A percentile compares a stretch with the other conserved stretches of the same genome.
These are phyloP conservation scores for Gymnopilus dilepis DNA, from an alignment of 768 basidiomycete species.

Conservation along the genomic window DNA sequence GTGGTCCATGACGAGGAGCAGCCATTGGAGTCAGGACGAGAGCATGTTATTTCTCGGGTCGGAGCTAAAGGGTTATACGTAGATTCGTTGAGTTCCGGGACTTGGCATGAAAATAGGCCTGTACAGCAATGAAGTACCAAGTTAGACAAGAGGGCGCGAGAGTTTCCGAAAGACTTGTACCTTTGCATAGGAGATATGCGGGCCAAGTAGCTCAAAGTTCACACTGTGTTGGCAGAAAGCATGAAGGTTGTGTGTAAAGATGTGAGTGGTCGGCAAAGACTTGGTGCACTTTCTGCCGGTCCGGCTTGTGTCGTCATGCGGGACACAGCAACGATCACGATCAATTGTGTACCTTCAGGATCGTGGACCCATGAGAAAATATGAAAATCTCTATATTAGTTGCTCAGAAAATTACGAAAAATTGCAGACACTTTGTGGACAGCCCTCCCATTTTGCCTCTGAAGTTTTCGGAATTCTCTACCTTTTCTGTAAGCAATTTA, in stretches of 20 bases:
- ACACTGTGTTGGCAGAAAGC: background rate
- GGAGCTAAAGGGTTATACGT: background rate
- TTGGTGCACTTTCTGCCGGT: background rate
- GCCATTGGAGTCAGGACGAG: background rate
- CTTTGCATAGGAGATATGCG: slow-evolving; percentile 2
- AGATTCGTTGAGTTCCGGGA: background rate
- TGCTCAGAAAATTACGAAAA: background rate
- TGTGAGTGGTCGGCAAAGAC: background rate
- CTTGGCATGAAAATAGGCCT: background rate
- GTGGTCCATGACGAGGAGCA: too few species aligned
- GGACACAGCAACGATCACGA: background rate
- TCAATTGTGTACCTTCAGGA: background rate
- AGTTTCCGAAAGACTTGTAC: background rate
- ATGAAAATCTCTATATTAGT: background rate
- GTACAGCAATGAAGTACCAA: background rate
- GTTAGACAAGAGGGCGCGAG: background rate
- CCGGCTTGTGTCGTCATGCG: slow-evolving; percentile 1
- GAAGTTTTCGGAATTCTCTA: background rate
- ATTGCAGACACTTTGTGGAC: background rate
- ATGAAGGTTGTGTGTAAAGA: slow-evolving; percentile 1
- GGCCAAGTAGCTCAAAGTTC: background rate
- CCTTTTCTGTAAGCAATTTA: background rate
- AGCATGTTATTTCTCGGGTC: slow-evolving; percentile 4
- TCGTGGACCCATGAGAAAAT: background rate
- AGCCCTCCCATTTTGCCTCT: background rate